A percentile compares a stretch with the other conserved stretches of the same genome.
These are phyloP conservation scores for Leavenworthia alabamica DNA, from an alignment of 345 rosid genomes.

Conservation along the genomic window DNA sequence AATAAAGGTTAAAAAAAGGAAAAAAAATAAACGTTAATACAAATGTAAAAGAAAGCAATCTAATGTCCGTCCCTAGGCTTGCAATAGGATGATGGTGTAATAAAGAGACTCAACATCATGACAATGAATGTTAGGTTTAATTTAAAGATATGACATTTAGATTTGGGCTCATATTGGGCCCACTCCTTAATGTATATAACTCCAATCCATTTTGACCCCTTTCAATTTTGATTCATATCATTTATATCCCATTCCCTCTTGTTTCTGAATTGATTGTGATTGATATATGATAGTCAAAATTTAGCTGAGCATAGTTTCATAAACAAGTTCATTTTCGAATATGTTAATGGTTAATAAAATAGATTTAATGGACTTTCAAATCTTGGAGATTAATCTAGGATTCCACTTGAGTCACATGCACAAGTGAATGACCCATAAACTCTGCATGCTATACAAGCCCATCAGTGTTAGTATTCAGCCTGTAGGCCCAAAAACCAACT, in stretches of 20 bases:
- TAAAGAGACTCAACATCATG: slow-evolving; percentile 26
- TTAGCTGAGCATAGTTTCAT: background rate
- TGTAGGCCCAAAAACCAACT: background rate
- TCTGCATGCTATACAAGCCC: background rate
- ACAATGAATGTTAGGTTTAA: slow-evolving; percentile 21
- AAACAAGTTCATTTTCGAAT: background rate
- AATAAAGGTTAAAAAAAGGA: background rate
- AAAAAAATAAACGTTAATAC: background rate
- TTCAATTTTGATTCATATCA: slow-evolving; percentile 1
- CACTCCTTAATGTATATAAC: slow-evolving; percentile 19
- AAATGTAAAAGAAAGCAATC: slow-evolving; percentile 1
- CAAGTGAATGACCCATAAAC: background rate
- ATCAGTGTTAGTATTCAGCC: background rate
- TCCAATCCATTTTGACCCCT: slow-evolving; percentile 21
- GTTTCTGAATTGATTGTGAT: slow-evolving; percentile 13
- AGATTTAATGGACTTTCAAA: background rate
- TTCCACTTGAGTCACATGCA: background rate
- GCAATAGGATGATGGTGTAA: background rate
- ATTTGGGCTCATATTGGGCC: slow-evolving; percentile 23
- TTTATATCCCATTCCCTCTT: slow-evolving; percentile 28
- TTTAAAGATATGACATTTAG: slow-evolving; percentile 12
- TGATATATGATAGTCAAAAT: background rate
- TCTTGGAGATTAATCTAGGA: background rate
- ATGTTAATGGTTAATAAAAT: background rate
- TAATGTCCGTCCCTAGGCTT: slow-evolving; percentile 2